A percentile compares a stretch with the other conserved stretches of the same genome.
phyloP scores from a whole-genome alignment of 2,329 filamentous ascomycete species.

The Tolypocladium guangdongense region DNA sequence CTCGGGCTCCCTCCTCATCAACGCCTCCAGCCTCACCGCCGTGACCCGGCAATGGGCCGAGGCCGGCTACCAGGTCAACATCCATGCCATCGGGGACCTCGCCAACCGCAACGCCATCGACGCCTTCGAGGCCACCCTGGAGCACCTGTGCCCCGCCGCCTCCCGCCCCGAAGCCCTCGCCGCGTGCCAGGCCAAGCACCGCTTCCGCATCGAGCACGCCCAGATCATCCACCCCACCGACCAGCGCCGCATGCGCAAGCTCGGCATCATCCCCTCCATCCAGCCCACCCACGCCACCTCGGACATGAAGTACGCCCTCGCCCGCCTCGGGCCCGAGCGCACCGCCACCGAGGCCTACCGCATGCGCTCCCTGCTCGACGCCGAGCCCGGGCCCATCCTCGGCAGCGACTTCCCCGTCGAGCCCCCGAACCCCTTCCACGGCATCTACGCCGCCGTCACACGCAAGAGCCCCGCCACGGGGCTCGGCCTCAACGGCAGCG shows the following conservation, averaged over 20 bases:
- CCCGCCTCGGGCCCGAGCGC: slow-evolving; percentile 45
- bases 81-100: slow-evolving; percentile 61
- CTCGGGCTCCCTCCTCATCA: slow-evolving; percentile 55
- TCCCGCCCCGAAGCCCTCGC: slow-evolving; percentile 29
- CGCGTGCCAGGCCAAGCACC: slow-evolving; percentile 40
- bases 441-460: slow-evolving; percentile 57
- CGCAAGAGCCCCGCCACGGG: slow-evolving; percentile 48
- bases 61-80: slow-evolving; percentile 56
- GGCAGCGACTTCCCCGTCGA: slow-evolving; percentile 66
- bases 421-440: slow-evolving; percentile 55
- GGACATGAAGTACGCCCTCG: slow-evolving; percentile 56
- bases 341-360: slow-evolving; percentile 49
- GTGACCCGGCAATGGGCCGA: slow-evolving; percentile 48
- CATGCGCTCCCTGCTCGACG: slow-evolving; percentile 49
- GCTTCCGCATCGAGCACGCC: slow-evolving; percentile 60
- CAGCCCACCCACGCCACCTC: slow-evolving; percentile 64
- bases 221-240: slow-evolving; percentile 60
- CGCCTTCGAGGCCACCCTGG: slow-evolving; percentile 47
- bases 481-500: slow-evolving; percentile 32
- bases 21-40: slow-evolving; percentile 44
- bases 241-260: slow-evolving; percentile 43
- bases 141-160: slow-evolving; percentile 35
- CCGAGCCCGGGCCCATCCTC: slow-evolving; percentile 41
- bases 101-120: slow-evolving; percentile 56
- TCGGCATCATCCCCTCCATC: slow-evolving; percentile 57